These are phyloP conservation scores for Knufia fluminis DNA, from an alignment of 2,329 filamentous ascomycete genomes.

Conservation along the genomic window DNA sequence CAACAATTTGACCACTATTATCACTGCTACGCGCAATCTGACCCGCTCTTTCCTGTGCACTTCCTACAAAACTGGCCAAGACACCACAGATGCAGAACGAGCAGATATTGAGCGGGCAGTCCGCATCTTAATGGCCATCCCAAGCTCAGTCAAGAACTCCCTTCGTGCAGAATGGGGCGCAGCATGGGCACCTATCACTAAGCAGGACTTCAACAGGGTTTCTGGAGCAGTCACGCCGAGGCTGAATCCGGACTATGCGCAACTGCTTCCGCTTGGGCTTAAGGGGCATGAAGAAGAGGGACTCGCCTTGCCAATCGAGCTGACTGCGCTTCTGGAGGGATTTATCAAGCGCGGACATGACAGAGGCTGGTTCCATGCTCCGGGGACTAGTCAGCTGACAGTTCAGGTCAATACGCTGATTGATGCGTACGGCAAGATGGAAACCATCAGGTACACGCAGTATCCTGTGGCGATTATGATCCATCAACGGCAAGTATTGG, in stretches of 20 bases:
- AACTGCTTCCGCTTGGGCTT: constrained; percentile 41
- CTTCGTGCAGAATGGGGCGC: constrained; percentile 54
- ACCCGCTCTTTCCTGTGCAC: constrained; percentile 48
- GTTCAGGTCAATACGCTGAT: constrained; percentile 48
- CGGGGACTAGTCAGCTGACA: constrained; percentile 49
- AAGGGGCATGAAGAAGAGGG: constrained; percentile 50
- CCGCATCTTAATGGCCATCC: constrained; percentile 50
- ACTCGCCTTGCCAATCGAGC: constrained; percentile 50
- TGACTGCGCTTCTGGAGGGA: constrained; percentile 50
- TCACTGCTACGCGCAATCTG: constrained; percentile 51
- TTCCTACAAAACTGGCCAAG: constrained; percentile 28
- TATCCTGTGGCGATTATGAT: constrained; percentile 58
- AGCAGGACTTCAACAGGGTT: constrained; percentile 24
- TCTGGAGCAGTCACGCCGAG: constrained; percentile 23
- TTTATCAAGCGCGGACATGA: constrained; percentile 50
- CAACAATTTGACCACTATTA: constrained; percentile 47
- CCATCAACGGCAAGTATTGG: constrained; percentile 55
- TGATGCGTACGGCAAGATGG: constrained; percentile 54
- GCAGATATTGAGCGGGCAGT: constrained; percentile 51
- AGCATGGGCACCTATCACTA: constrained; percentile 28
- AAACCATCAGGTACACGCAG: constrained; percentile 56
- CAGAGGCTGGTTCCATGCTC: constrained; percentile 51
- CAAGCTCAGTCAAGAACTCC: constrained; percentile 57
- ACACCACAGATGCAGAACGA: constrained; percentile 36
- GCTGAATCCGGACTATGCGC: constrained; percentile 41